phyloP scores from a whole-genome alignment of 768 basidiomycete species.

The Daedaleopsis nitida region DNA sequence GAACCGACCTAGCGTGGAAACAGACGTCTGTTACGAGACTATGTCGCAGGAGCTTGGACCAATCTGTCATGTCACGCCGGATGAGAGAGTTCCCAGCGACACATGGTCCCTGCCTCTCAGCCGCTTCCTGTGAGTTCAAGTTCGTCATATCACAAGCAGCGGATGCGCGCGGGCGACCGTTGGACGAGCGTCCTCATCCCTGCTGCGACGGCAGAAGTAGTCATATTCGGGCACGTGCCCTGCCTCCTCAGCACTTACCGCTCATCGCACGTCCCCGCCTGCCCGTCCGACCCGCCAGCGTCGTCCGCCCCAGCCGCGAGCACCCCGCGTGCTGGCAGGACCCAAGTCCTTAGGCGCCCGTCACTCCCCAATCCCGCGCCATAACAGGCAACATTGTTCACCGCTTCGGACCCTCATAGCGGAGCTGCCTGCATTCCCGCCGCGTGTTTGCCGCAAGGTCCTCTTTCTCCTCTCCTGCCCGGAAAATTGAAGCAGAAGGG shows the following conservation, averaged over 20 bases:
- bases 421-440: neutral
- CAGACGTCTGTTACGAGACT: conserved; percentile 6
- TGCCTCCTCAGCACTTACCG: conserved; percentile 10
- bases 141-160: neutral
- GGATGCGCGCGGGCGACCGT: neutral
- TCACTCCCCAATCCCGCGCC: neutral
- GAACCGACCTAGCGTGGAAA: conserved; percentile 10
- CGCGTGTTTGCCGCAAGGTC: no score
- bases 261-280: conserved; percentile 15
- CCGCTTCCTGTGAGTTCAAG: neutral
- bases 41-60: conserved; percentile 6
- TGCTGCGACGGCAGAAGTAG: conserved; percentile 17
- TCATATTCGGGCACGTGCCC: conserved; percentile 21
- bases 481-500: neutral
- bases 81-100: conserved; percentile 20
- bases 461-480: neutral
- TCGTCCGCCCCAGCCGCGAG: no score
- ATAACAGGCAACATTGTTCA: conserved; percentile 5
- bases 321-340: no score
- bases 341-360: no score
- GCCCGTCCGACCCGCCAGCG: neutral
- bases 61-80: conserved; percentile 20
- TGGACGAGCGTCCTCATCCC: neutral
- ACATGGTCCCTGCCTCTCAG: conserved; percentile 8
- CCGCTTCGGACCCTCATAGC: neutral